Base-by-base conservation (phyloP, 2,329 filamentous ascomycete species). In the Arthrobotrys iridis region DNA sequence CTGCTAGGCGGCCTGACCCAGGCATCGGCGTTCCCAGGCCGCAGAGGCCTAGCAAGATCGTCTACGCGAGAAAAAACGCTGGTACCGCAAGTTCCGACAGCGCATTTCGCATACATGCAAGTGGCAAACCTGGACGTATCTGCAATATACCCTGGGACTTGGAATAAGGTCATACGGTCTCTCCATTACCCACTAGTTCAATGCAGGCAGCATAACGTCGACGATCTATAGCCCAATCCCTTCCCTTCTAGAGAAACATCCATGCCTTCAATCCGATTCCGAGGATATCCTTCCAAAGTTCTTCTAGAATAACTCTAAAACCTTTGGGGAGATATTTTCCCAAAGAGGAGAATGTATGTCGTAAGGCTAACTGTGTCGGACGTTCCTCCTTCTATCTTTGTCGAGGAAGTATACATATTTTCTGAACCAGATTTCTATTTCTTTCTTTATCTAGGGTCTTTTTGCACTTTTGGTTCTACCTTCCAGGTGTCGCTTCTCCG, bases 1-100 rank as follows among this genome's bases (percentile, higher is more conserved):
- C 33, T 13, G 20, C 13, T 10, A 43, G 20, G 48, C 45, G 22
- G 43, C 35, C 62, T 55, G 62, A 41, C n/a, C n/a, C 35, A 58
- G 50, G 59, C 35, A 55, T 70, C 65, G 65, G 65, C 65, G 35
- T 70, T 58, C 59, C 65, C 65, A 70, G 65, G 33, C 65, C 55
- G 57, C 33, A 60, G 30, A 45, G 55, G n/a, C n/a, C 35, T 55
- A 45, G 6, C 26, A 22, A 30, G 37, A 28, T 41, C 13, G 45
- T 66, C 40, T 58, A 57, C 48, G 28, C 40, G 48, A 55, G 50
- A 33, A 50, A 30, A 30, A 20, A 55, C 37, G 57, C 37, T 20
- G 43, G 11, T 37, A n/a, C 20, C 48, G 35, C 46, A 66, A 48
- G 63, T 67, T 67, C 63, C 63, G 63, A 67, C 63, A 30, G 22